Evolutionary conservation across 2,329 filamentous ascomycete genomes (phyloP).

Genomic region (Gliomastix tumulicola): DNA sequence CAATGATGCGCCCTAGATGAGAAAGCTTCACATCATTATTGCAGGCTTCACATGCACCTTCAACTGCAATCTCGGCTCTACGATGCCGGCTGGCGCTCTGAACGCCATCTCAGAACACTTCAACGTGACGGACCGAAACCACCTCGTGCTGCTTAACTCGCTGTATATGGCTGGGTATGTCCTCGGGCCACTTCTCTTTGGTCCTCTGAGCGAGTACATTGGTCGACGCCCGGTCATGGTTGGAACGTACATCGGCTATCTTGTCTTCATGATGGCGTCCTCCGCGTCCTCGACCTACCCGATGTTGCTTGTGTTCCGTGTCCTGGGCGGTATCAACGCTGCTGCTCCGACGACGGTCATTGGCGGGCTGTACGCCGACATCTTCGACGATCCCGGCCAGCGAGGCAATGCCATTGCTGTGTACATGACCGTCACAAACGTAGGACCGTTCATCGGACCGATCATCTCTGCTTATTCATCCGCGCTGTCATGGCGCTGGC

Average conservation of each 20-base stretch:
- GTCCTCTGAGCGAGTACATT: slow-evolving; percentile 24
- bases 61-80: slow-evolving; percentile 26
- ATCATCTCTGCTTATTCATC: slow-evolving; percentile 44
- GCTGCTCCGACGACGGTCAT: slow-evolving; percentile 24
- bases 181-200: slow-evolving; percentile 23
- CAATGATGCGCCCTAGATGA: background rate
- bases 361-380: slow-evolving; percentile 23
- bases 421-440: slow-evolving; percentile 24
- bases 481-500: slow-evolving; percentile 31
- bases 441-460: slow-evolving; percentile 35
- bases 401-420: slow-evolving; percentile 22
- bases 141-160: slow-evolving; percentile 24
- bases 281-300: slow-evolving; percentile 34
- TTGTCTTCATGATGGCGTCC: slow-evolving; percentile 22
- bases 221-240: slow-evolving; percentile 23
- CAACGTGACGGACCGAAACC: slow-evolving; percentile 12
- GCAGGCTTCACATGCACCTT: slow-evolving; percentile 27
- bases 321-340: slow-evolving; percentile 22
- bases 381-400: slow-evolving; percentile 19
- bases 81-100: slow-evolving; percentile 26
- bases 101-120: slow-evolving; percentile 21
- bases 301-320: slow-evolving; percentile 33
- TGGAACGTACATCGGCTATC: slow-evolving; percentile 22
- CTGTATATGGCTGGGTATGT: slow-evolving; percentile 27
- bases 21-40: slow-evolving; percentile 23